phyloP scores from a whole-genome alignment of 106 monocot species.

The Xerophyta viscosa region DNA sequence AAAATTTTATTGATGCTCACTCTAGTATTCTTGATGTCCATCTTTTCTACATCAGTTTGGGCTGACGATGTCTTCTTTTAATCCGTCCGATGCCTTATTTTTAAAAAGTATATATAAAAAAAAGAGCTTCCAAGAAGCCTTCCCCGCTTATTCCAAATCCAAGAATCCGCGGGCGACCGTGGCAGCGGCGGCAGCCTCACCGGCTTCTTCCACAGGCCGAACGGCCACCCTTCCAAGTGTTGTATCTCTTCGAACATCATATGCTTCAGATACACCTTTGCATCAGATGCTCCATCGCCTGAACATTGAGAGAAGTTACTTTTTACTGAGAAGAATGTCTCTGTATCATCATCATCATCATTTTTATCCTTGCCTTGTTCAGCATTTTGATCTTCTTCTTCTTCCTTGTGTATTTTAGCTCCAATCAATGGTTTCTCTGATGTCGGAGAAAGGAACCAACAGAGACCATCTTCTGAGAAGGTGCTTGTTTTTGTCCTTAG shows the following conservation, averaged over 20 bases:
- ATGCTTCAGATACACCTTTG: neutral
- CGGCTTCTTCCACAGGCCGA: constrained; percentile 48
- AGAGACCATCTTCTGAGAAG: constrained; percentile 2
- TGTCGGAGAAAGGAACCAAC: constrained; percentile 13
- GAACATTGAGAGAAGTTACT: constrained; percentile 52
- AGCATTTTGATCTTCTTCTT: constrained; percentile 1
- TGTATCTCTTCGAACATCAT: constrained; percentile 38
- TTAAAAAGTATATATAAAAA: too few species aligned
- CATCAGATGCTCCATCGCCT: constrained; percentile 6
- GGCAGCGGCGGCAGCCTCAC: constrained; percentile 51
- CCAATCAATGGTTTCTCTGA: constrained; percentile 4
- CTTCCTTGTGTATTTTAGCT: neutral
- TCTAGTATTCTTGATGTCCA: too few species aligned
- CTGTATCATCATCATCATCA: constrained; percentile 25
- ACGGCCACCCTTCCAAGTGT: constrained; percentile 79
- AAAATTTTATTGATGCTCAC: too few species aligned
- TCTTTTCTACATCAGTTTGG: too few species aligned
- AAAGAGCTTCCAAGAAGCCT: too few species aligned
- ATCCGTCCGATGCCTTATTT: too few species aligned
- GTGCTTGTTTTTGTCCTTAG: neutral
- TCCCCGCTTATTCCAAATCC: constrained; percentile 59
- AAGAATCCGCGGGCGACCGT: constrained; percentile 54
- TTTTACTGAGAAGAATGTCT: constrained; percentile 63
- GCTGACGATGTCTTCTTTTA: too few species aligned
- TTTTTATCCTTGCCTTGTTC: neutral